Evolutionary conservation across 768 basidiomycete species (phyloP).

Genomic region (Gloeopeniophorella convolvens): DNA sequence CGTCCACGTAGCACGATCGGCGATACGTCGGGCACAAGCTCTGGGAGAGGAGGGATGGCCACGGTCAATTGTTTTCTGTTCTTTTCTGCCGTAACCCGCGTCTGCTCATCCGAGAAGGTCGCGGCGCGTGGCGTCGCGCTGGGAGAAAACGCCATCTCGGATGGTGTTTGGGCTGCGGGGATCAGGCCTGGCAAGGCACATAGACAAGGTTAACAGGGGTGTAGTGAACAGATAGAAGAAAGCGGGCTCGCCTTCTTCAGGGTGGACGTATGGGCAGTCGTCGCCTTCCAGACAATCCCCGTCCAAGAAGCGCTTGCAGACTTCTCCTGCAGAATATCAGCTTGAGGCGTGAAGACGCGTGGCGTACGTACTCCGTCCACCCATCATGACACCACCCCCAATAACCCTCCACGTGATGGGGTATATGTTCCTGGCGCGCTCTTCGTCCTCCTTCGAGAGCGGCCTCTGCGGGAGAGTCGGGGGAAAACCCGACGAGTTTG

Average conservation of each 20-base stretch:
- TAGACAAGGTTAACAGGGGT: too few relatives aligned
- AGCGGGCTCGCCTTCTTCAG: slow-evolving; percentile 14
- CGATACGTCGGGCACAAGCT: slow-evolving; percentile 1
- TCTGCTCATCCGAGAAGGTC: slow-evolving; percentile 1
- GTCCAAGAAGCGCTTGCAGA: slow-evolving; percentile 24
- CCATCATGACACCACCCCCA: slow-evolving; percentile 70
- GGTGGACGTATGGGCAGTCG: slow-evolving; percentile 27
- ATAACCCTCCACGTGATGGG: slow-evolving; percentile 74
- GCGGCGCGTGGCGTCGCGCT: slow-evolving; percentile 12
- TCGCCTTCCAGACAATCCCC: slow-evolving; percentile 25
- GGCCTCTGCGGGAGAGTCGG: background rate
- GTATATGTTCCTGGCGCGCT: slow-evolving; percentile 38
- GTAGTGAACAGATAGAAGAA: background rate
- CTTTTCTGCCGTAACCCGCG: background rate
- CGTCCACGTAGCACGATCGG: background rate
- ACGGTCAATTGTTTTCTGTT: background rate
- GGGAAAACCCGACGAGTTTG: background rate
- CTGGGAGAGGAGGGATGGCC: background rate
- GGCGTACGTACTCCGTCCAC: slow-evolving; percentile 28
- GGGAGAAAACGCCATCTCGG: background rate
- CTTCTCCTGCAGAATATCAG: slow-evolving; percentile 21
- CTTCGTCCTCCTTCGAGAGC: background rate
- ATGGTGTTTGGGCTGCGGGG: background rate
- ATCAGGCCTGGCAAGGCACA: too few relatives aligned
- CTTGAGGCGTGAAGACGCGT: background rate